Conservation (phyloP, 2,329 filamentous ascomycete species). For the Calonectria crousiana region DNA sequence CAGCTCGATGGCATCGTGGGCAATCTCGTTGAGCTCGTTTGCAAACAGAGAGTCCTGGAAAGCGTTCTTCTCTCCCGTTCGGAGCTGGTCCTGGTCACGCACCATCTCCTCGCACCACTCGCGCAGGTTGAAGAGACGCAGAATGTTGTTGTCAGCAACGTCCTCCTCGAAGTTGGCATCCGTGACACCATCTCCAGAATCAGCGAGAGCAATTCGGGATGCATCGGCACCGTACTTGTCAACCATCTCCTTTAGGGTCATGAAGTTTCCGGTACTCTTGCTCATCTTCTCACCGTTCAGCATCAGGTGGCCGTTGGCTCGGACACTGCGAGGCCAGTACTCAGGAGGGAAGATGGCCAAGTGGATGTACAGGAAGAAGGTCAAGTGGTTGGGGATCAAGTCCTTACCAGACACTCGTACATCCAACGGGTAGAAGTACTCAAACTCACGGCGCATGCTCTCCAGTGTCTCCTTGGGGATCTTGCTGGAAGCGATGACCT, state of each 20-base stretch:
- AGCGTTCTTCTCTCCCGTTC: slow-evolving; percentile 78
- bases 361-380: slow-evolving; percentile 96
- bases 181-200: slow-evolving; percentile 92
- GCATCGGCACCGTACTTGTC: slow-evolving; percentile 96
- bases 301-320: slow-evolving; percentile 92
- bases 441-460: slow-evolving; percentile 89
- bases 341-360: slow-evolving; percentile 87
- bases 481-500: slow-evolving; percentile 72
- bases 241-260: slow-evolving; percentile 87
- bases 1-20: slow-evolving; percentile 81
- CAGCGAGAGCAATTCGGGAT: slow-evolving; percentile 89
- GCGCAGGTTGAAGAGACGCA: slow-evolving; percentile 83
- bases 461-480: slow-evolving; percentile 82
- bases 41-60: slow-evolving; percentile 92
- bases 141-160: slow-evolving; percentile 91
- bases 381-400: slow-evolving; percentile 92
- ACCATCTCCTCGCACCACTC: slow-evolving; percentile 94
- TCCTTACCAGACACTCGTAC: slow-evolving; percentile 92
- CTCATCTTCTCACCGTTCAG: slow-evolving; percentile 99
- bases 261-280: slow-evolving; percentile 97
- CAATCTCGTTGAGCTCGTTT: slow-evolving; percentile 90
- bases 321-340: slow-evolving; percentile 89
- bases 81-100: slow-evolving; percentile 75
- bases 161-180: slow-evolving; percentile 98
- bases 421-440: slow-evolving; percentile 97